phyloP scores from a whole-genome alignment of 345 rosid species.

The Eucalyptus victrix region DNA sequence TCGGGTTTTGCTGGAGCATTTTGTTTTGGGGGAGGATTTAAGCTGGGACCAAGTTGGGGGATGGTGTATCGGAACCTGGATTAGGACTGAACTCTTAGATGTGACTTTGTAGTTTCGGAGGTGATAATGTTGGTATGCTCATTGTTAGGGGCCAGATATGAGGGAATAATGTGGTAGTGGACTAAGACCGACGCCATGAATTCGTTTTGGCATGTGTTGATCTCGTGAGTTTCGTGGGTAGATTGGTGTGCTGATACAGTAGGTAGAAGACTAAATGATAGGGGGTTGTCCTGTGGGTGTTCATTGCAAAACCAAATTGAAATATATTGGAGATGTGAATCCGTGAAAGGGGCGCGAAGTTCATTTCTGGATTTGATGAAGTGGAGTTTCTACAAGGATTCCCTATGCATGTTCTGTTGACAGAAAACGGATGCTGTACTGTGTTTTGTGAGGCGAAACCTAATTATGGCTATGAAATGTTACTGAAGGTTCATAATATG shows the following conservation, averaged over 20 bases:
- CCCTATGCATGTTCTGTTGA: not conserved
- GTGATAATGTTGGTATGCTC: not conserved
- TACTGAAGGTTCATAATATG: not conserved
- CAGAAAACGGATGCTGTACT: not conserved
- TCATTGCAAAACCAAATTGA: not conserved
- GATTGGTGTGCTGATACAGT: not conserved
- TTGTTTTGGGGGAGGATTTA: not conserved
- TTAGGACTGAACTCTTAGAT: not conserved
- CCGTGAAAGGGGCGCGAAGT: not conserved
- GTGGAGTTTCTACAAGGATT: not conserved
- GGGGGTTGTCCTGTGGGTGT: not conserved
- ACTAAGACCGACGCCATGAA: not conserved
- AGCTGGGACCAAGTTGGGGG: not conserved
- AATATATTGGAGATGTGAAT: not conserved
- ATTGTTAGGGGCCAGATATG: not conserved
- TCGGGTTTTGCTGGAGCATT: not conserved
- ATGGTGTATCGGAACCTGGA: not conserved
- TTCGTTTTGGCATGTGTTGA: not conserved
- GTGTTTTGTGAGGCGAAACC: not conserved
- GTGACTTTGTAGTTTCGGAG: not conserved
- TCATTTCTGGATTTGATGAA: not conserved
- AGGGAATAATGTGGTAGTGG: not conserved
- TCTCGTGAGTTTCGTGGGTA: not conserved
- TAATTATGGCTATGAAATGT: not conserved
- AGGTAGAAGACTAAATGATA: not conserved